Base-by-base conservation (phyloP, 2,329 filamentous ascomycete genomes). In the Talaromyces sp. region DNA sequence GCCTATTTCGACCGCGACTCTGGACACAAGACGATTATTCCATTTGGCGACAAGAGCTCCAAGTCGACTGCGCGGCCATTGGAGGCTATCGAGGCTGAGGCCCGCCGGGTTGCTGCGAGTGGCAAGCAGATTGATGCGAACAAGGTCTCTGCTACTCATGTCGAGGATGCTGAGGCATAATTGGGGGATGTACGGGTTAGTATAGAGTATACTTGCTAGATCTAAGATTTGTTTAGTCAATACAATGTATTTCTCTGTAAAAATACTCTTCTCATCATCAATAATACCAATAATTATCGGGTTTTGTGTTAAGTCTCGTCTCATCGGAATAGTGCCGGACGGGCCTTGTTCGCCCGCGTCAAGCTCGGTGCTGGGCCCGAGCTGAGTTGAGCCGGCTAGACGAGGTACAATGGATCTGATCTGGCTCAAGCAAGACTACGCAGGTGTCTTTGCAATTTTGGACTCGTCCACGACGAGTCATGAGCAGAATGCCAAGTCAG, bases 1-100 rank as follows among this genome's bases (percentile, higher is more conserved):
- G 55, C 55, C 18, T 57, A 57, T 14, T 57, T 44, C 7, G 55
- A 57, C 30, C 55, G 55, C 18, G 55, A 57, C 36, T 57, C 31
- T 28, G 55, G 55, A n/a, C 36, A 40, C 36, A 40, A n/a, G 36
- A 40, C 36, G 5, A 40, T 40, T 16, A 40, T 40, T 40, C 36
- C 36, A 16, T n/a, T 40, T 40, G 36, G 36, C 36, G 36, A 40
- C 36, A 40, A 40, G 36, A 6, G 16, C n/a, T 14, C 36, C 16
- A 40, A 40, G 36, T 14, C 14, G 36, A 40, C 36, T 40, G 36
- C 36, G 16, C 36, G 40, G 12, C 55, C 55, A n/a, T n/a, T 47
- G 9, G 55, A 57, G 40, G 55, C 27, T 5, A 47, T 47, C 16
- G 36, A 57, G 23, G 55, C 55, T 23, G 55, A 57, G 16, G 55